phyloP scores from a whole-genome alignment of 106 monocot genomes.

The Dendrobium chrysotoxum region DNA sequence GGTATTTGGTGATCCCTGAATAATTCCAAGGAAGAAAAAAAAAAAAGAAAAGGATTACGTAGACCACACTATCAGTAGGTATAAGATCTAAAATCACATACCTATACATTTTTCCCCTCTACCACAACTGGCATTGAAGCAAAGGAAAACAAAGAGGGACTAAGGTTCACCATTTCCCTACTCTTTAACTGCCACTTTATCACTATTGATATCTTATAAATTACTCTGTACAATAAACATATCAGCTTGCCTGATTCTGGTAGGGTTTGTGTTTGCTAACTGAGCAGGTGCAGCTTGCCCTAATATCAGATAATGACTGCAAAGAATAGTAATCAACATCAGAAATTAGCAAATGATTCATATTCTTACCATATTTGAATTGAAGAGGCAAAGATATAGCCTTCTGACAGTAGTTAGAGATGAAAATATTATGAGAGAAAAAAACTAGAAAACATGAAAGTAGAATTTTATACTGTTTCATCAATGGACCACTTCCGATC shows the following conservation, averaged over 20 bases:
- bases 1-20: too few species aligned
- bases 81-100: background rate
- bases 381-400: too few species aligned
- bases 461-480: too few species aligned
- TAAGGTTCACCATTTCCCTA: background rate
- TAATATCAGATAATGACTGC: slow-evolving; percentile 57
- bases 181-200: background rate
- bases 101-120: background rate
- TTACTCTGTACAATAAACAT: background rate
- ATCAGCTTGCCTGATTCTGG: background rate
- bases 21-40: background rate
- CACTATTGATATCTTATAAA: background rate
- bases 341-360: background rate
- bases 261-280: slow-evolving; percentile 43
- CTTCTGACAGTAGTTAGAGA: too few species aligned
- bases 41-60: background rate
- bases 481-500: too few species aligned
- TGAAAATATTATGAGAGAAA: too few species aligned
- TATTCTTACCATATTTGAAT: too few species aligned
- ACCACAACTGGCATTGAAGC: too few species aligned
- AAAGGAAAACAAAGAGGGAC: background rate
- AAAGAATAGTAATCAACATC: background rate
- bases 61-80: background rate
- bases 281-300: slow-evolving; percentile 61
- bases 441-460: too few species aligned